A percentile compares a stretch with the other conserved stretches of the same genome.
These are phyloP conservation scores for Fusarium ramigenum DNA, from an alignment of 2,329 filamentous ascomycete genomes.

Conservation along the genomic window DNA sequence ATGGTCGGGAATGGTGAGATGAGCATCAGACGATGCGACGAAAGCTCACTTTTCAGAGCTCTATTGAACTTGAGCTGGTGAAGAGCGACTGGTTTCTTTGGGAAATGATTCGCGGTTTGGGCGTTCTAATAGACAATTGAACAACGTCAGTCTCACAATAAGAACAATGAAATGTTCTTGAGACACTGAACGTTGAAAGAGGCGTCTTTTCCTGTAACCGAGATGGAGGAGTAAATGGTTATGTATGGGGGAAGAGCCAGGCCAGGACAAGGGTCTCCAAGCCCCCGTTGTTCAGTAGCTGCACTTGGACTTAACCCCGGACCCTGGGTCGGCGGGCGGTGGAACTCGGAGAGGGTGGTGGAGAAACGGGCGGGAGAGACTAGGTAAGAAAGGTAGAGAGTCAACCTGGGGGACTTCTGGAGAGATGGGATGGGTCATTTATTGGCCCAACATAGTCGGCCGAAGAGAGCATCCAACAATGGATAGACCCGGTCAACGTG, in stretches of 20 bases:
- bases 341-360: conserved; percentile 41
- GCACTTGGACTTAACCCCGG: conserved; percentile 34
- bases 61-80: background rate
- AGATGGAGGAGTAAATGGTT: conserved; percentile 42
- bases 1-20: conserved; percentile 18
- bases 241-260: conserved; percentile 40
- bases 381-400: conserved; percentile 20
- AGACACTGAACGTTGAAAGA: conserved; percentile 29
- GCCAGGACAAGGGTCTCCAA: conserved; percentile 33
- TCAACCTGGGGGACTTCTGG: conserved; percentile 39
- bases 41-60: conserved; percentile 10
- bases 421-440: conserved; percentile 29
- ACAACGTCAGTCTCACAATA: conserved; percentile 12
- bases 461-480: conserved; percentile 11
- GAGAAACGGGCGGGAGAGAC: conserved; percentile 32
- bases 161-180: conserved; percentile 8
- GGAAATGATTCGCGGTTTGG: background rate
- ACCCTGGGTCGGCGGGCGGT: conserved; percentile 36
- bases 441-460: conserved; percentile 29
- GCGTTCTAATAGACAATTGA: background rate
- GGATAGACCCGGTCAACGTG: conserved; percentile 15
- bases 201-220: conserved; percentile 17
- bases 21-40: conserved; percentile 28
- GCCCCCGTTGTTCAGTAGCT: conserved; percentile 17
- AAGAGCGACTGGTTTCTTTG: background rate